A percentile compares a stretch with the other conserved stretches of the same genome.
phyloP scores from a whole-genome alignment of 2,329 filamentous ascomycete genomes.

The Davidsoniella neocaledoniae region DNA sequence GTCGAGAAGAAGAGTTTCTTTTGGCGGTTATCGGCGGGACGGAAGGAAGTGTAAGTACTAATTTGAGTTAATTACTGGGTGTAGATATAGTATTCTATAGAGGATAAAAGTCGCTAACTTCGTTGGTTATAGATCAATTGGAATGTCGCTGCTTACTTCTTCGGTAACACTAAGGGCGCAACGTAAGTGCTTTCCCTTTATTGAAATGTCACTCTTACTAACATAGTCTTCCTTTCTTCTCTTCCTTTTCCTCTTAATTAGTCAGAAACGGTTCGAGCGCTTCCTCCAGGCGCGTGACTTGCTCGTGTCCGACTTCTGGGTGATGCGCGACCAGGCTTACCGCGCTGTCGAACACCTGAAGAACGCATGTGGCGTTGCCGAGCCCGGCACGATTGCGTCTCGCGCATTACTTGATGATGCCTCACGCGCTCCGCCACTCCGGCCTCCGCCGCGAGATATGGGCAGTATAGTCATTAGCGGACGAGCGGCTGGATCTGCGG shows the following conservation, averaged over 20 bases:
- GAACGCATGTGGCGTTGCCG: constrained; percentile 12
- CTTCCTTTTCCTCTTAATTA: constrained; percentile 18
- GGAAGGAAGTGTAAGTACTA: constrained; percentile 10
- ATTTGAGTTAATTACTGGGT: background rate
- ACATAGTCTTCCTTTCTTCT: background rate
- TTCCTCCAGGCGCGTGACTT: constrained; percentile 44
- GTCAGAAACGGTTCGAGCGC: constrained; percentile 51
- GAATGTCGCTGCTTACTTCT: constrained; percentile 17
- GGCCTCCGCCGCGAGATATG: constrained; percentile 6
- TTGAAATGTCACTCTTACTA: background rate
- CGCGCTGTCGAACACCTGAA: constrained; percentile 11
- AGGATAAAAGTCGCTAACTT: background rate
- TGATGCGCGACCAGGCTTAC: constrained; percentile 11
- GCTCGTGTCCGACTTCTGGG: constrained; percentile 13
- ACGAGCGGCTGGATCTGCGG: background rate
- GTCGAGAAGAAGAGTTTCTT: constrained; percentile 10
- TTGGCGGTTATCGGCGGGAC: constrained; percentile 11
- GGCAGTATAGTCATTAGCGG: constrained; percentile 4
- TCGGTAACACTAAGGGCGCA: constrained; percentile 35
- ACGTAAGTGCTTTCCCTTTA: constrained; percentile 37
- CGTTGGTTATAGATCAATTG: constrained; percentile 41
- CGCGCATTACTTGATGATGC: constrained; percentile 9
- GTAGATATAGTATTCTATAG: background rate
- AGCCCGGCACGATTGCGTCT: constrained; percentile 11
- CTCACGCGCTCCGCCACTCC: constrained; percentile 5